Percentiles rank a stretch among this genome's conserved stretches.
phyloP scores from a whole-genome alignment of 768 basidiomycete species.

The Mycena capillaripes region DNA sequence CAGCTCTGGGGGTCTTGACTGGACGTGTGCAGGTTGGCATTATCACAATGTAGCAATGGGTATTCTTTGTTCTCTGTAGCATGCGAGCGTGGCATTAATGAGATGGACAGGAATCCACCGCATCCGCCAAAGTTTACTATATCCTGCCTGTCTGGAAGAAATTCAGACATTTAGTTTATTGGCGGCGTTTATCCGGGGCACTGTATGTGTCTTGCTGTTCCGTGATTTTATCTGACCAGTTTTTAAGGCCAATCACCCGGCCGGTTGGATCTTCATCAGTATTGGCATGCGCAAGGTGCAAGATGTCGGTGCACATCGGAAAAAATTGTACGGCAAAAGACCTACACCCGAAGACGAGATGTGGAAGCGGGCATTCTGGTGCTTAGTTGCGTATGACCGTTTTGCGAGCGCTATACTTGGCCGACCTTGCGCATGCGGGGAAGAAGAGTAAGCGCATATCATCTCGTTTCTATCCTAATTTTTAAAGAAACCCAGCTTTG shows the following conservation, averaged over 20 bases:
- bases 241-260: constrained; percentile 55
- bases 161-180: constrained; percentile 59
- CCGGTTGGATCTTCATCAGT: constrained; percentile 68
- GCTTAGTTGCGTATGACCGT: constrained; percentile 72
- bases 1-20: constrained; percentile 52
- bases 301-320: constrained; percentile 84
- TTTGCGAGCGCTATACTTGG: constrained; percentile 67
- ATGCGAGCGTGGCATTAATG: constrained; percentile 25
- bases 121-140: constrained; percentile 63
- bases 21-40: constrained; percentile 71
- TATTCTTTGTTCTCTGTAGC: constrained; percentile 42
- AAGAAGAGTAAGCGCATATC: constrained; percentile 71
- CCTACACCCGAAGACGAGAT: constrained; percentile 73
- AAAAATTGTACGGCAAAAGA: constrained; percentile 63
- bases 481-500: constrained; percentile 69
- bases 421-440: constrained; percentile 66
- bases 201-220: constrained; percentile 13
- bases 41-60: constrained; percentile 72
- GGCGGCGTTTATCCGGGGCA: constrained; percentile 30
- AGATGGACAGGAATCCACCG: constrained; percentile 62
- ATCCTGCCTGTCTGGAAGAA: constrained; percentile 73
- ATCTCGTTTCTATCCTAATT: background rate
- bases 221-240: constrained; percentile 63
- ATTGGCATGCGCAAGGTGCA: constrained; percentile 74
- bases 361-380: constrained; percentile 85